Base-by-base conservation (phyloP, 306 rosid species). In the Rosa chinensis region DNA sequence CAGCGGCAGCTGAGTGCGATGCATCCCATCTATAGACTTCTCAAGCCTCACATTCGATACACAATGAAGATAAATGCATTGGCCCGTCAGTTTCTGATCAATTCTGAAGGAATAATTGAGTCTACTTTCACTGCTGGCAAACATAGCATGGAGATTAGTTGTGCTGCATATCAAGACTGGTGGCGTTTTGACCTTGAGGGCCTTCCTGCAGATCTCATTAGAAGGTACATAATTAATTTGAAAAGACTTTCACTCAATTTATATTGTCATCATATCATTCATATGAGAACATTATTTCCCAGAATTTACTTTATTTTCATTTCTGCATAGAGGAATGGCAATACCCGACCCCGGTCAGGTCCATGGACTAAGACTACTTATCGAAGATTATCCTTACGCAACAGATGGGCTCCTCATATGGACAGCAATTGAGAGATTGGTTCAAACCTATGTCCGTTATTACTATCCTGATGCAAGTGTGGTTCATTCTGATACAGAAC, bases 321-420 rank as follows among this genome's bases (percentile, higher is more conserved):
- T 7, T 52, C 72, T 20, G 72, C 43, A 1, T 37, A 88, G 98
- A 78, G 97, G 97, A 16, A 80, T 94, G 85, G 98, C 97, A 1
- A 88, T 86, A 21, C 88, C 94, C 44, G 98, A 94, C 72, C 86
- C 90, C 14, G 75, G 91, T 44, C 84, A 92, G 75, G 89, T 90
- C 32, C 91, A 92, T 81, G 98, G 98, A 25, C 76, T 94, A 73
- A 94, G 80, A 86, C 92, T 92, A 5, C 37, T 84, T n/a, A 79
- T 94, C 53, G 86, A 88, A 75, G 98, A 90, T 76, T 94, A 92
- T 77, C 98, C 98, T 14, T 94, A 92, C 76, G 98, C 98, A 4
- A 70, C 75, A 16, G 98, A 94, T 76, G 98, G 96, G 32, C 78
- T 94, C 5, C 59, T 90, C 16, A 85, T 94, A 17, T 92, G 98